phyloP scores from a whole-genome alignment of 371 early-diverging fungal genomes.

The Saksenaea oblongispora region DNA sequence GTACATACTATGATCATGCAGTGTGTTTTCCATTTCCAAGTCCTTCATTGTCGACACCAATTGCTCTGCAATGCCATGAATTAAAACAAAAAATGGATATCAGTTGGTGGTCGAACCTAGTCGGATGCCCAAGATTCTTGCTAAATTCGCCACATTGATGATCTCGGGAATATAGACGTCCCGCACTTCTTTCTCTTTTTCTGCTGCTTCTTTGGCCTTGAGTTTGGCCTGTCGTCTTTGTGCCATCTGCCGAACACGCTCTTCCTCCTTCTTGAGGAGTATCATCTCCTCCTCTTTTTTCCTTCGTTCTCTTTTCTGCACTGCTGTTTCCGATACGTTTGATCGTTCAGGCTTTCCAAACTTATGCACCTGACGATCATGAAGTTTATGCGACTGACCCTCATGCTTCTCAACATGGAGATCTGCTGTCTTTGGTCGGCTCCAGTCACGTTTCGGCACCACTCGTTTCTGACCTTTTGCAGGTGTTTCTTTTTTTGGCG shows the following conservation, averaged over 20 bases:
- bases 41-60: constrained; percentile 69
- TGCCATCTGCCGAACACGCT: constrained; percentile 22
- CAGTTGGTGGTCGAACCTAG: constrained; percentile 41
- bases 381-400: constrained; percentile 23
- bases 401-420: constrained; percentile 31
- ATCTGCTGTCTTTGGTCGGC: constrained; percentile 26
- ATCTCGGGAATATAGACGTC: constrained; percentile 85
- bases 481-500: neutral
- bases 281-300: constrained; percentile 35
- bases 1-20: constrained; percentile 64
- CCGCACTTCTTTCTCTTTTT: constrained; percentile 28
- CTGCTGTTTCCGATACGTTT: constrained; percentile 13
- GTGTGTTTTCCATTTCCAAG: constrained; percentile 76
- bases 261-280: constrained; percentile 25
- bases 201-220: constrained; percentile 24
- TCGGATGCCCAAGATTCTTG: constrained; percentile 75
- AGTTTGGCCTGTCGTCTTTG: constrained; percentile 26
- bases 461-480: constrained; percentile 11
- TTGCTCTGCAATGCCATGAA: constrained; percentile 37
- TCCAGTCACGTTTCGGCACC: constrained; percentile 36
- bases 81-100: neutral
- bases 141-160: constrained; percentile 81
- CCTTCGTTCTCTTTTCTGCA: constrained; percentile 35
- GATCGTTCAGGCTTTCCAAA: constrained; percentile 19
- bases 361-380: constrained; percentile 29